phyloP scores from a whole-genome alignment of 129 eudicot genomes.

The Helianthus tuberosus region DNA sequence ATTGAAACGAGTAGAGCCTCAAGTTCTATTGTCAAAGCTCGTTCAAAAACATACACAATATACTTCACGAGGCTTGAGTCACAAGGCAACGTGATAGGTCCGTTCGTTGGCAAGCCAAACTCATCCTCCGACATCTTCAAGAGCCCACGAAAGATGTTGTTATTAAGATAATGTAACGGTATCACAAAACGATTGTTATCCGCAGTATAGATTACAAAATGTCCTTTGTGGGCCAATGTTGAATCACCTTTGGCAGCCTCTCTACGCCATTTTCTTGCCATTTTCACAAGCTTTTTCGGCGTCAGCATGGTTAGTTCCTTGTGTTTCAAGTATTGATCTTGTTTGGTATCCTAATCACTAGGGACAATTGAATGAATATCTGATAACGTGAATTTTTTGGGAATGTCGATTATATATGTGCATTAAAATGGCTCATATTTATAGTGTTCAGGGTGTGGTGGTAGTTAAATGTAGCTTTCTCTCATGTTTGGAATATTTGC shows the following conservation, averaged over 20 bases:
- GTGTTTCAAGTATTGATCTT: not conserved
- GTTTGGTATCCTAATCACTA: too few relatives aligned
- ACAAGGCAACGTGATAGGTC: constrained; percentile 58
- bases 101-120: constrained; percentile 51
- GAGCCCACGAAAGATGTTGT: constrained; percentile 45
- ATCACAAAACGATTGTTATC: constrained; percentile 48
- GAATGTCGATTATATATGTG: not conserved
- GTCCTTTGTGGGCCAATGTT: constrained; percentile 45
- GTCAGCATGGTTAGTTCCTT: constrained; percentile 27
- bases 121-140: constrained; percentile 64
- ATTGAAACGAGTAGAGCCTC: constrained; percentile 43
- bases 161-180: constrained; percentile 50
- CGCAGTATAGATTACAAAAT: constrained; percentile 48
- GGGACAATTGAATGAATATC: too few relatives aligned
- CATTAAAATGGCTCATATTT: not conserved
- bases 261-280: constrained; percentile 53
- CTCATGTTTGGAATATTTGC: constrained; percentile 33
- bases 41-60: constrained; percentile 23
- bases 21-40: constrained; percentile 30
- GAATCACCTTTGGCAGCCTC: constrained; percentile 27
- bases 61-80: constrained; percentile 45
- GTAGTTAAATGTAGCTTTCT: constrained; percentile 23
- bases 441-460: constrained; percentile 12
- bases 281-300: constrained; percentile 44
- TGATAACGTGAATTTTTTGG: not conserved